phyloP scores from a whole-genome alignment of 176 grass and related monocot genomes.

The Guadua angustifolia region DNA sequence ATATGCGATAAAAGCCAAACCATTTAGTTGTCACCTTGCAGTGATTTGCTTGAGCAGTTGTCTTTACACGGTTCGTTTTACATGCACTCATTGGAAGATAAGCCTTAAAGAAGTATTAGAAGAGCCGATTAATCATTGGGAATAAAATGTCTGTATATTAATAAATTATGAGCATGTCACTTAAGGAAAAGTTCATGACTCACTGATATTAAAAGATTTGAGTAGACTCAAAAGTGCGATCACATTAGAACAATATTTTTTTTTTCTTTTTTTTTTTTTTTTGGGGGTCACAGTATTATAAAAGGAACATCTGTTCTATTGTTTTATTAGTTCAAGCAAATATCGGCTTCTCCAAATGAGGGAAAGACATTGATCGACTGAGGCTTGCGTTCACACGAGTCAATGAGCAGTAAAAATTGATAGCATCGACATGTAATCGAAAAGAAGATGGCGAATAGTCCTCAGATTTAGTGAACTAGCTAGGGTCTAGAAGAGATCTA shows the following conservation, averaged over 20 bases:
- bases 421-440: not conserved
- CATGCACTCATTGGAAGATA: slow-evolving; percentile 56
- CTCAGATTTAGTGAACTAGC: slow-evolving; percentile 8
- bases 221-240: not conserved
- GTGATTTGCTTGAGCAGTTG: slow-evolving; percentile 79
- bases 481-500: not conserved
- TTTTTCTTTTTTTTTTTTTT: too few relatives aligned
- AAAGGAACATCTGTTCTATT: not conserved
- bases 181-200: not conserved
- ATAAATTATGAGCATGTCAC: slow-evolving; percentile 11
- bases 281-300: not conserved
- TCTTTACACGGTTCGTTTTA: slow-evolving; percentile 55
- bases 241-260: too few relatives aligned
- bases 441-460: slow-evolving; percentile 11
- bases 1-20: slow-evolving; percentile 97
- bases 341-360: not conserved
- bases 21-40: slow-evolving; percentile 88
- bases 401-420: not conserved
- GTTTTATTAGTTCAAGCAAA: not conserved
- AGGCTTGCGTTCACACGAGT: slow-evolving; percentile 1
- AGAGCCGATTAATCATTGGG: slow-evolving; percentile 25
- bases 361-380: not conserved
- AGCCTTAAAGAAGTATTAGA: slow-evolving; percentile 65
- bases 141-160: slow-evolving; percentile 13
- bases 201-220: not conserved